Evolutionary conservation across 129 eudicot species (phyloP), one percentile per base, ranked within the genome.

Genomic region (Scalesia atractyloides): DNA sequence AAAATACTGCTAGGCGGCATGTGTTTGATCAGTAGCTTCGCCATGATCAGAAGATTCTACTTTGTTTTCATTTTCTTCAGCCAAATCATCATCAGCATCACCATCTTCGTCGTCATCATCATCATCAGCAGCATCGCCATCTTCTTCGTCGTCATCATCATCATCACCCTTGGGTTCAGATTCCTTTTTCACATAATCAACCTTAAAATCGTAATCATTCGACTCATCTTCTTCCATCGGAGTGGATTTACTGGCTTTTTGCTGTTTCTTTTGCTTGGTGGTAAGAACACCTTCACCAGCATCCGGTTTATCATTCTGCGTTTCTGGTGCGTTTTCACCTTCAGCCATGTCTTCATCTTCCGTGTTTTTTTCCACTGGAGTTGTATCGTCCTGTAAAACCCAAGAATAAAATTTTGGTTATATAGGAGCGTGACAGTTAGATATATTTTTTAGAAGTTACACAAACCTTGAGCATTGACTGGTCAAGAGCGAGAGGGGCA

Each of bases 401-500:
- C 12, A 71, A 53, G 7, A 16, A 16, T 14, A 14, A 3, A 12
- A 36, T 54, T 39, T 20, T 15, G 34, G 20, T 3, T 8, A 3
- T 37, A 37, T 37, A 37, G 44, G 44, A 37, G 44, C 1, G 44
- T 8, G 44, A 37, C 44, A 37, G 44, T 62, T 63, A 14, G 24
- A 19, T 37, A 6, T 12, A 18, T 3, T 13, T 9, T 54, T 15
- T 66, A 59, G 20, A 30, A 22, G 50, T 18, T 41, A 41, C n/a
- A 81, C 89, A 65, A 80, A 90, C 99, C 99, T 95, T 91, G 0
- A 90, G 84, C 88, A 88, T 87, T 34, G 68, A 73, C 83, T 84
- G 79, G 52, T 95, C 96, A 41, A 95, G 85, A 69, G 69, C 79
- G 30, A 88, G 46, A 72, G 97, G 96, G 30, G 47, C n/a, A 70